Evolutionary conservation across 1,139 yeast genomes (phyloP), one percentile per base, ranked within the genome.

Genomic region (Candida sanyaensis): DNA sequence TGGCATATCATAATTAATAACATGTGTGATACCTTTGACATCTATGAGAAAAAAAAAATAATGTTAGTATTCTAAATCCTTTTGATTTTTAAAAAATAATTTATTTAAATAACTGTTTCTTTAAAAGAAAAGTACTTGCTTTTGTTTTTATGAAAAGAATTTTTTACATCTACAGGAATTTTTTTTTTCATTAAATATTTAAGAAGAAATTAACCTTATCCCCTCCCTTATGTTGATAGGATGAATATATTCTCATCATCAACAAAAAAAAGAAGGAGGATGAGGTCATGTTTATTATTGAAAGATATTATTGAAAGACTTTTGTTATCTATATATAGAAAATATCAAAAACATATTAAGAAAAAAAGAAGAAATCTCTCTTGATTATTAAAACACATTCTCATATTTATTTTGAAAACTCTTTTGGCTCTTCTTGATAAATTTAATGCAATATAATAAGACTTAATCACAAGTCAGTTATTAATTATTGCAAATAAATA

Each of bases 1-100:
- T 64, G 99, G 98, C 91, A 92, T 92, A 71, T 93, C 99, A 65
- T 81, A 91, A 84, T 93, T 93, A 66, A 93, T 81, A 53, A 93
- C 99, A 63, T 78, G 86, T 60, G 92, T 86, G 65, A 93, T 90
- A 69, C 97, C 98, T 80, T 93, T 93, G 73, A 93, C 99, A 75
- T 93, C 98, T 91, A 72, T n/a, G n/a, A n/a, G n/a, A 47, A 64
- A 30, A 62, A 54, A 11, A 13, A 33, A 4, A 24, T 23, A 37
- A 23, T 34, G 79, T 72, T 69, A 69, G 71, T 68, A n/a, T n/a
- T n/a, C n/a, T n/a, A n/a, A n/a, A n/a, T n/a, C n/a, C n/a, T n/a
- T n/a, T n/a, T n/a, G n/a, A n/a, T n/a, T n/a, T n/a, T n/a, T n/a
- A n/a, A n/a, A n/a, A n/a, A n/a, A n/a, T n/a, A n/a, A n/a, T n/a